phyloP scores from a whole-genome alignment of 495 filamentous ascomycete species.

The Penicillium flavigenum region DNA sequence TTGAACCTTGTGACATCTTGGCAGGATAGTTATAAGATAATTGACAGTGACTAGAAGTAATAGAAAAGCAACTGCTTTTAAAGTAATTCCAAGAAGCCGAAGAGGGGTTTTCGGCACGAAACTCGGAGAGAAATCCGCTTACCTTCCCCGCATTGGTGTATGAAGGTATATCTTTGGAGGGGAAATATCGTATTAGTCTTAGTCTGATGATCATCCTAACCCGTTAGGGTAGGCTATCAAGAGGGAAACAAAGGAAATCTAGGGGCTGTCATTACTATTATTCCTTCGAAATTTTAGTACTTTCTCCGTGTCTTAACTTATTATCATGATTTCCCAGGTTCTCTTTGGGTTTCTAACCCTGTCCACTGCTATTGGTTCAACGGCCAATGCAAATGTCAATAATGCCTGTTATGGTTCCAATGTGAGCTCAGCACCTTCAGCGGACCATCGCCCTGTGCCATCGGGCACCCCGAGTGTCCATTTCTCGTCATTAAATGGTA shows the following conservation, averaged over 20 bases:
- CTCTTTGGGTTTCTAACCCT: not conserved
- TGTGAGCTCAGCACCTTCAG: not conserved
- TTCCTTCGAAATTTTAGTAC: too few species aligned
- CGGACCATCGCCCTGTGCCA: constrained; percentile 6
- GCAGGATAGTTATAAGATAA: not conserved
- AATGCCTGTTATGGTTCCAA: constrained; percentile 7
- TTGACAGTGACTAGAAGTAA: not conserved
- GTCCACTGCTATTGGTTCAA: not conserved
- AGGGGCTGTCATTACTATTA: not conserved
- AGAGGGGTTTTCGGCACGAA: constrained; percentile 13
- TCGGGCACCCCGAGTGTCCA: constrained; percentile 11
- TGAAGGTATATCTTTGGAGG: not conserved
- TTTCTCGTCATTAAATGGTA: constrained; percentile 11
- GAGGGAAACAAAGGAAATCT: not conserved
- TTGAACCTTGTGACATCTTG: constrained; percentile 27
- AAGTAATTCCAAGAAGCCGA: not conserved
- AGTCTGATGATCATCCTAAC: not conserved
- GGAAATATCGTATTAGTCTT: not conserved
- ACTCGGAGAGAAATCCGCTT: constrained; percentile 26
- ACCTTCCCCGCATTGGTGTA: constrained; percentile 22
- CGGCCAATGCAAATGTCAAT: not conserved
- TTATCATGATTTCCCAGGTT: not conserved
- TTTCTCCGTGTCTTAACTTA: not conserved
- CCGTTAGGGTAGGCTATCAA: not conserved
- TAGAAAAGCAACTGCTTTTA: not conserved